Percentiles rank a stretch among this genome's conserved stretches.
phyloP scores from a whole-genome alignment of 2,329 filamentous ascomycete genomes.

The Clarireedia hainanense region DNA sequence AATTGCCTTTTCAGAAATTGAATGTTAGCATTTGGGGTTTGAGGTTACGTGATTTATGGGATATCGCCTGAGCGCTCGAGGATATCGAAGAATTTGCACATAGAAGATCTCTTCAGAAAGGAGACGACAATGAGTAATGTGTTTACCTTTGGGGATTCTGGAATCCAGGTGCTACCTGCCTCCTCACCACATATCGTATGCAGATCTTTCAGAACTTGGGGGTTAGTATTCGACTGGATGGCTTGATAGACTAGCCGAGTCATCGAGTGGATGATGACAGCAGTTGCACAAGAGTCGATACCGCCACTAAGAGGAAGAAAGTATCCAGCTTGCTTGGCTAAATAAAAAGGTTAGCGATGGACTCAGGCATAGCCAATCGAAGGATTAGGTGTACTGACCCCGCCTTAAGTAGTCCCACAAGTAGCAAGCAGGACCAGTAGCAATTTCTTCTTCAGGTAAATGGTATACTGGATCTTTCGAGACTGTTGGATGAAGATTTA shows the following conservation, averaged over 20 bases:
- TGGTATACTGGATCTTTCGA: constrained; percentile 4
- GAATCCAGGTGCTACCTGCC: constrained; percentile 35
- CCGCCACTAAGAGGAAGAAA: constrained; percentile 10
- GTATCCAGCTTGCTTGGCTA: constrained; percentile 6
- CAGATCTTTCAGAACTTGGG: constrained; percentile 41
- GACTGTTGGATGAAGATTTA: constrained; percentile 29
- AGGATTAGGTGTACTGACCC: too few relatives aligned
- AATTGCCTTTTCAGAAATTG: too few relatives aligned
- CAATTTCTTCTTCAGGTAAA: constrained; percentile 9
- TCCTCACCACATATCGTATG: constrained; percentile 46
- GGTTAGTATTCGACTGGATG: constrained; percentile 39
- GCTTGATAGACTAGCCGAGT: constrained; percentile 48
- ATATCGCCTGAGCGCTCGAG: too few relatives aligned
- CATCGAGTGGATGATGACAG: constrained; percentile 9
- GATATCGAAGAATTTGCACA: too few relatives aligned
- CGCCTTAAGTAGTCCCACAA: constrained; percentile 7
- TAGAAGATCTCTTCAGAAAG: too few relatives aligned
- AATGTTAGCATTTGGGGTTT: too few relatives aligned
- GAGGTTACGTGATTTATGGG: too few relatives aligned
- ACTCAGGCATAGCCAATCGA: too few relatives aligned
- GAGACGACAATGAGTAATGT: too few relatives aligned
- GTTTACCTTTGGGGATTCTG: constrained; percentile 39
- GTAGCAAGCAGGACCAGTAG: constrained; percentile 4
- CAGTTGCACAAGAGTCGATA: constrained; percentile 5
- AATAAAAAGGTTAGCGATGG: neutral